Evolutionary conservation across 768 basidiomycete species (phyloP).

Genomic region (Botryobasidium botryosum): DNA sequence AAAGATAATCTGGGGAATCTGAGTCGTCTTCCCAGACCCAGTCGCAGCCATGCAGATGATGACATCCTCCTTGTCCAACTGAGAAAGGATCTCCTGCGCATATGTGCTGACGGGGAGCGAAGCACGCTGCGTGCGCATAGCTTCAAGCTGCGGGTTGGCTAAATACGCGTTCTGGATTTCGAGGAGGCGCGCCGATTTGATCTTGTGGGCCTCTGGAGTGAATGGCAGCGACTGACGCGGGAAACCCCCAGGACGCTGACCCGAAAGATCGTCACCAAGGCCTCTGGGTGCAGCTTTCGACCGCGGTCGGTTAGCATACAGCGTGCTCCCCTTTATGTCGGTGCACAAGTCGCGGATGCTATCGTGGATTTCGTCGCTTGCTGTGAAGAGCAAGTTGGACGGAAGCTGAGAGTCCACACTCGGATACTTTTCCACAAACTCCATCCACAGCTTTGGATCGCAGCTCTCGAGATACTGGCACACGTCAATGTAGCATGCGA

Average conservation of each 20-base stretch:
- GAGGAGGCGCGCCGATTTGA: slow-evolving; percentile 42
- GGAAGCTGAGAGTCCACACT: slow-evolving; percentile 48
- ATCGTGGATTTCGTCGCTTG: slow-evolving; percentile 46
- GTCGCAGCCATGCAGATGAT: slow-evolving; percentile 82
- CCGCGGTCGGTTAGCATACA: slow-evolving; percentile 48
- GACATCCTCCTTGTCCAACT: slow-evolving; percentile 63
- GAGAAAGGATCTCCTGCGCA: slow-evolving; percentile 44
- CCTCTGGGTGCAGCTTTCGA: slow-evolving; percentile 2
- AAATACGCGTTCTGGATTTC: slow-evolving; percentile 42
- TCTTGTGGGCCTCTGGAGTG: slow-evolving; percentile 12
- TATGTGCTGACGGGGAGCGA: slow-evolving; percentile 61
- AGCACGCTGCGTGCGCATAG: slow-evolving; percentile 49
- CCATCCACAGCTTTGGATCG: slow-evolving; percentile 64
- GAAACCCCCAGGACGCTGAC: background rate
- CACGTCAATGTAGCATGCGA: slow-evolving; percentile 73
- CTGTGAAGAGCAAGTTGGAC: slow-evolving; percentile 47
- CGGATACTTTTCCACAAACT: slow-evolving; percentile 45
- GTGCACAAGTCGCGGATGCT: slow-evolving; percentile 51
- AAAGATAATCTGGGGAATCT: slow-evolving; percentile 82
- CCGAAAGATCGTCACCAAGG: slow-evolving; percentile 1
- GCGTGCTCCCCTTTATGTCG: slow-evolving; percentile 42
- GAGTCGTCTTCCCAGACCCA: slow-evolving; percentile 88
- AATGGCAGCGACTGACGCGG: slow-evolving; percentile 5
- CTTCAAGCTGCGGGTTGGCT: slow-evolving; percentile 36
- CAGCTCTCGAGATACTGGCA: slow-evolving; percentile 72